Evolutionary conservation across 345 rosid species (phyloP).

Genomic region (Firmiana major): DNA sequence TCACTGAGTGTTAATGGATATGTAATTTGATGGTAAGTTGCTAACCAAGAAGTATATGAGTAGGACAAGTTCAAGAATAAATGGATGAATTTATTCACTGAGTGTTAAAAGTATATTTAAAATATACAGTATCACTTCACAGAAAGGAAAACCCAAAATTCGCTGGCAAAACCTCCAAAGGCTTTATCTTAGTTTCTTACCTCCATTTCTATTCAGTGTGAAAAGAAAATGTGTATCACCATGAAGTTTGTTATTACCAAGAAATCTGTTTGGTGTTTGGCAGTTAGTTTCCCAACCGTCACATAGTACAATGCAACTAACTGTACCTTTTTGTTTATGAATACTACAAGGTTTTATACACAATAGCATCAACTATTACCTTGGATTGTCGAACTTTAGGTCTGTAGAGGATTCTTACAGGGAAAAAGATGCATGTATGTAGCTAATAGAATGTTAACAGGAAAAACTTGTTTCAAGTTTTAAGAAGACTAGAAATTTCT

Average conservation of each 20-base stretch:
- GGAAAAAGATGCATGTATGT: not conserved
- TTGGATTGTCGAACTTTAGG: not conserved
- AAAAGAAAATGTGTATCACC: not conserved
- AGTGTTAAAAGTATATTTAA: not conserved
- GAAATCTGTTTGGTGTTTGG: not conserved
- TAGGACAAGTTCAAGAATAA: too few species aligned
- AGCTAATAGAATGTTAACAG: conserved; percentile 5
- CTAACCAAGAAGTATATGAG: not conserved
- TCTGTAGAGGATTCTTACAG: not conserved
- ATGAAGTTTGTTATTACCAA: not conserved
- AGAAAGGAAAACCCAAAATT: not conserved
- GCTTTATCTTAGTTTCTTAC: not conserved
- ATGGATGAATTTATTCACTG: too few species aligned
- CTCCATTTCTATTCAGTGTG: not conserved
- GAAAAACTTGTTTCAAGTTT: not conserved
- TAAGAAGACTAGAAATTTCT: not conserved
- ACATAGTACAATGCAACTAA: not conserved
- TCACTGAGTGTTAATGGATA: not conserved
- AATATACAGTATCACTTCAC: not conserved
- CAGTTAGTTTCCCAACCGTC: not conserved
- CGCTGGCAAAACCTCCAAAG: not conserved
- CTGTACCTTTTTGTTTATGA: not conserved
- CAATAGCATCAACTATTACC: not conserved
- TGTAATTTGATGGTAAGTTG: not conserved
- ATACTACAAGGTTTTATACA: not conserved